phyloP scores from a whole-genome alignment of 345 rosid species.

The Anastatica hierochuntica region DNA sequence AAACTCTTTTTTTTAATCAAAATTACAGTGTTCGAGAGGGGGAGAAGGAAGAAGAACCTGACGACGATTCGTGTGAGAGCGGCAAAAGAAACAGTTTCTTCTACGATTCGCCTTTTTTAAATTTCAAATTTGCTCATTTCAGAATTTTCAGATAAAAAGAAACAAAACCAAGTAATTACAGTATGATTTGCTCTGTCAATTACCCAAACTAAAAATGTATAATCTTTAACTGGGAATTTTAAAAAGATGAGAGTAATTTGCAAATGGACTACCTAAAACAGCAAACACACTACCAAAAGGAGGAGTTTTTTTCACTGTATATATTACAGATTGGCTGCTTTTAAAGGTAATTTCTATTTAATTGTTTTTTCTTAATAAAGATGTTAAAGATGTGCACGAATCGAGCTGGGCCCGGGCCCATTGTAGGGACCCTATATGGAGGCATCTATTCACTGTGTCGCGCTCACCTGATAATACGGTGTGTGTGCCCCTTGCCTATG shows the following conservation, averaged over 20 bases:
- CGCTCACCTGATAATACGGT: not conserved
- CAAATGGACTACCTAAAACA: not conserved
- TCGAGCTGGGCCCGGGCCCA: not conserved
- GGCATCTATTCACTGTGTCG: not conserved
- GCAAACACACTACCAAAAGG: not conserved
- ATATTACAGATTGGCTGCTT: too few relatives aligned
- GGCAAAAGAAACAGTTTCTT: not conserved
- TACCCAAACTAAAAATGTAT: not conserved
- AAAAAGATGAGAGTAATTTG: not conserved
- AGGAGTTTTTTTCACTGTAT: not conserved
- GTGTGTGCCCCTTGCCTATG: too few relatives aligned
- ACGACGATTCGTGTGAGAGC: constrained; percentile 12
- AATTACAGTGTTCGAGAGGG: too few relatives aligned
- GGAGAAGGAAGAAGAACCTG: not conserved
- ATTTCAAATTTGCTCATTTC: not conserved
- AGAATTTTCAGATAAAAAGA: too few relatives aligned
- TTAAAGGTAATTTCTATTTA: not conserved
- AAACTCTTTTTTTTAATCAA: not conserved
- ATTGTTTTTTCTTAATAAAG: too few relatives aligned
- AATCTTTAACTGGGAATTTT: not conserved
- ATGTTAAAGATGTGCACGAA: too few relatives aligned
- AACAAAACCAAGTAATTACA: too few relatives aligned
- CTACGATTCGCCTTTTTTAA: not conserved
- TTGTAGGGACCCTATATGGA: not conserved
- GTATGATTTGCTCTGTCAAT: not conserved